Evolutionary conservation across 2,329 filamentous ascomycete genomes (phyloP), one percentile per base, ranked within the genome.

Genomic region (Phoma sp.): DNA sequence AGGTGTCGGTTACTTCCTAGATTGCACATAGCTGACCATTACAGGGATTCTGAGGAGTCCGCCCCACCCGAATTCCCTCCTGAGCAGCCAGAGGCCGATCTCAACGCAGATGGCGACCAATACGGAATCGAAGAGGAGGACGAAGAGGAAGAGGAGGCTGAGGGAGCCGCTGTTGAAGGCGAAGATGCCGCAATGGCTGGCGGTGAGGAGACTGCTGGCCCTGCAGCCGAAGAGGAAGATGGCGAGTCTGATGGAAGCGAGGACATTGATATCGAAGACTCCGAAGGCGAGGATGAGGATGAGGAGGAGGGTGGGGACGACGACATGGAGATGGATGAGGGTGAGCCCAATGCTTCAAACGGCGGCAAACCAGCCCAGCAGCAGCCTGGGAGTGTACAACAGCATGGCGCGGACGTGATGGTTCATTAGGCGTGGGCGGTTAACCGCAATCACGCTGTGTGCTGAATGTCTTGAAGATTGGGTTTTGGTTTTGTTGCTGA

Each of bases 11-110:
- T 29, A 12, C 10, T n/a, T 23, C 12, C n/a, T 32, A 34, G 28
- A 15, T 26, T 42, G 23, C n/a, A 15, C 53, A 46, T 32, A 20
- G 42, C 66, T 74, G 47, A 72, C 50, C 38, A 7, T 28, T n/a
- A 20, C 39, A 97, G 93, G 93, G 95, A 99, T 73, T 95, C 91
- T n/a, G 95, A 99, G 72, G 93, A 93, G 62, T 95, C 92, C 74
- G 95, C 95, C 25, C 95, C 95, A 2, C 88, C 95, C 61, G 93
- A 99, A 78, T 99, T 91, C 76, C 95, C 95, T 25, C 96, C 95
- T 57, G 95, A 99, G 75, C 95, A 99, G 79, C 95, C 95, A 34
- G 95, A 99, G 75, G 95, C 93, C 47, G 96, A 99, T 71, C 83
- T 89, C 37, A 83, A 89, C 36, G 93, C 97, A 66, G 95, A 96